Conservation (phyloP, 768 basidiomycete genomes). For the Suillus plorans region DNA sequence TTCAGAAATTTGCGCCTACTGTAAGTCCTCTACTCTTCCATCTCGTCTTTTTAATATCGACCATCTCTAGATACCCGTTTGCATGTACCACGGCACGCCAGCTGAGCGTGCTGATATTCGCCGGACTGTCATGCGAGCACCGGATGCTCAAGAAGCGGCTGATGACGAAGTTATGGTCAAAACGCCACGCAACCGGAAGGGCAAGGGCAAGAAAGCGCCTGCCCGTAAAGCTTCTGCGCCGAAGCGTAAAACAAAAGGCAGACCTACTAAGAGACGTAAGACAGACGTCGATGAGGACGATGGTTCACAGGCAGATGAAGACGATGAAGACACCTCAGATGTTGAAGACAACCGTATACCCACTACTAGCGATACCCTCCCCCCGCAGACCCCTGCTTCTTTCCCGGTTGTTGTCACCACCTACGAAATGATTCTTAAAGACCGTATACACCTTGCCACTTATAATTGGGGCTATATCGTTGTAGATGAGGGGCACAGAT, state of each 20-base stretch:
- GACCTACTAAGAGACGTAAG: constrained; percentile 23
- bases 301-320: constrained; percentile 8
- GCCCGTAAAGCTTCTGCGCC: constrained; percentile 11
- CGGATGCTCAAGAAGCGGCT: constrained; percentile 24
- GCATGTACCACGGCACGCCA: constrained; percentile 88
- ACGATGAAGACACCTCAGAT: constrained; percentile 21
- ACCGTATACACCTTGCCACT: constrained; percentile 61
- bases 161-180: constrained; percentile 25
- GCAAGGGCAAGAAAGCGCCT: constrained; percentile 15
- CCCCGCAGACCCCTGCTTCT: constrained; percentile 22
- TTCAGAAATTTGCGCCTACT: constrained; percentile 76
- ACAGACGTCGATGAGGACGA: constrained; percentile 9
- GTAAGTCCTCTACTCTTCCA: constrained; percentile 39
- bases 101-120: constrained; percentile 80
- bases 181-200: constrained; percentile 19
- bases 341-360: constrained; percentile 20
- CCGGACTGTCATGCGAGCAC: constrained; percentile 51
- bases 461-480: constrained; percentile 91
- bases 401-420: constrained; percentile 90
- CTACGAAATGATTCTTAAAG: constrained; percentile 90
- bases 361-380: constrained; percentile 14
- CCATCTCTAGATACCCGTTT: constrained; percentile 70
- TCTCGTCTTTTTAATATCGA: background rate
- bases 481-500: constrained; percentile 92
- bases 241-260: constrained; percentile 12